phyloP scores from a whole-genome alignment of 1,284 basidiomycete genomes.

The Polyporus tsugae region DNA sequence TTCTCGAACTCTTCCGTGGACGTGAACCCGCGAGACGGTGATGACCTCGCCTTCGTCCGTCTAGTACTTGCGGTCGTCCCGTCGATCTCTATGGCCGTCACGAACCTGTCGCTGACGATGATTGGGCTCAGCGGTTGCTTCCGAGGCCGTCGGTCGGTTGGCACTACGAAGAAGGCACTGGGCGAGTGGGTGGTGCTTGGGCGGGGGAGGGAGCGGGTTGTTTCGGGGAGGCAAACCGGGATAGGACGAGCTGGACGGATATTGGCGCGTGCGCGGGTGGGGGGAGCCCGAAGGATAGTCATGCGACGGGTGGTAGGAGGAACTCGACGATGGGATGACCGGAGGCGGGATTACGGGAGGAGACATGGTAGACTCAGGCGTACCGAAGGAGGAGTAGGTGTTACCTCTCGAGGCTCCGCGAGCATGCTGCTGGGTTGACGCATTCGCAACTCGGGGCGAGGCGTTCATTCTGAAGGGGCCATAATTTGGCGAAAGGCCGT shows the following conservation, averaged over 20 bases:
- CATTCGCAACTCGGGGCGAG: background rate
- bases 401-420: constrained; percentile 35
- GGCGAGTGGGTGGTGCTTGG: constrained; percentile 29
- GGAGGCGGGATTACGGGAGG: constrained; percentile 16
- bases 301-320: background rate
- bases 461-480: background rate
- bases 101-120: constrained; percentile 44
- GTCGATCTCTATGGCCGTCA: constrained; percentile 70
- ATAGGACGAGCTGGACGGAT: constrained; percentile 19
- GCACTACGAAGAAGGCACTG: constrained; percentile 19
- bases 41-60: constrained; percentile 48
- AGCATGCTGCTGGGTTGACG: constrained; percentile 5
- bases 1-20: constrained; percentile 65
- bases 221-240: constrained; percentile 24
- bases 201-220: constrained; percentile 40
- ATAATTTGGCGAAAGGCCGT: background rate
- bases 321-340: constrained; percentile 13
- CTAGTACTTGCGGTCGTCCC: constrained; percentile 69
- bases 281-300: constrained; percentile 1
- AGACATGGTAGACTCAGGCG: background rate
- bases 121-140: constrained; percentile 36
- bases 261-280: constrained; percentile 10
- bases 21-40: constrained; percentile 64
- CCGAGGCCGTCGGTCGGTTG: constrained; percentile 35
- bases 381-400: constrained; percentile 35